phyloP scores from a whole-genome alignment of 2,329 filamentous ascomycete species.

The Epicoccum sorghinum region DNA sequence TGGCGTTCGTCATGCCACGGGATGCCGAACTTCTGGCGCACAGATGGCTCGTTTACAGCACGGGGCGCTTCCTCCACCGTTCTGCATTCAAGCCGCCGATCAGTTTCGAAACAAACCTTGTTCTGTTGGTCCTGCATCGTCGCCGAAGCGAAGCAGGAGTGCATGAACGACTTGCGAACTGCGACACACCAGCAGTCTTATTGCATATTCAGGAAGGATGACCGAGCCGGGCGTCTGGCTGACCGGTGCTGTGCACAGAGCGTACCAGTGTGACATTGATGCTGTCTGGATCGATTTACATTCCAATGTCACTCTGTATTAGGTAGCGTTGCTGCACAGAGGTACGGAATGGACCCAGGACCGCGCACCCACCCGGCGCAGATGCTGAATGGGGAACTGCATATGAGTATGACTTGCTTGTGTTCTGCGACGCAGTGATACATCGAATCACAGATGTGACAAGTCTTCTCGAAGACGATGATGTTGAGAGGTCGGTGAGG shows the following conservation, averaged over 20 bases:
- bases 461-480: neutral
- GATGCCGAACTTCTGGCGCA: constrained; percentile 14
- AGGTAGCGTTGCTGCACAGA: constrained; percentile 7
- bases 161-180: constrained; percentile 15
- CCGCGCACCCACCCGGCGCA: constrained; percentile 10
- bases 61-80: constrained; percentile 7
- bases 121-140: constrained; percentile 11
- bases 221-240: constrained; percentile 2
- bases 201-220: constrained; percentile 1
- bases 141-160: constrained; percentile 12
- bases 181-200: neutral
- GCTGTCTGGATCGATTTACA: constrained; percentile 2
- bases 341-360: constrained; percentile 8
- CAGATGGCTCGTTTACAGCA: constrained; percentile 3
- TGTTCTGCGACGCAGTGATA: constrained; percentile 13
- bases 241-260: neutral
- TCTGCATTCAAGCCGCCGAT: constrained; percentile 6
- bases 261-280: neutral
- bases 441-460: constrained; percentile 8
- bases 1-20: constrained; percentile 16
- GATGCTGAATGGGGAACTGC: constrained; percentile 10
- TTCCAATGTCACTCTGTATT: constrained; percentile 13
- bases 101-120: constrained; percentile 17
- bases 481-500: constrained; percentile 2
- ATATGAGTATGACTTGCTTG: constrained; percentile 7